phyloP scores from a whole-genome alignment of 2,329 filamentous ascomycete genomes.

The Fusarium penzigii region DNA sequence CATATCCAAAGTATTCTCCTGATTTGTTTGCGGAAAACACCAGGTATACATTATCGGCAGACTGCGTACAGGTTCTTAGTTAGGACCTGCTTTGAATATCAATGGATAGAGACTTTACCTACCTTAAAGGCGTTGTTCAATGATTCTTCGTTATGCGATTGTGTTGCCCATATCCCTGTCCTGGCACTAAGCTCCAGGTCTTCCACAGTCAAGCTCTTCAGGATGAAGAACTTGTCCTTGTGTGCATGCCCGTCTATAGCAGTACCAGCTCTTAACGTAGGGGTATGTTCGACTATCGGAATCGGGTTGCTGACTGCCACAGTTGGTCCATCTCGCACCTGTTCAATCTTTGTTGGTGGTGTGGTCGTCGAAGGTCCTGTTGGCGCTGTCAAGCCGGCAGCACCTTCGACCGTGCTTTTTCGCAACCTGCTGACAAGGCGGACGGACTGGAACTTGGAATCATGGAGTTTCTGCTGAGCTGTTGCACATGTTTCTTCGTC shows the following conservation, averaged over 20 bases:
- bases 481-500: conserved; percentile 73
- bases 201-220: conserved; percentile 90
- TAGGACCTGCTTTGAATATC: not conserved
- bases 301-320: conserved; percentile 3
- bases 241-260: conserved; percentile 23
- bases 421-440: conserved; percentile 83
- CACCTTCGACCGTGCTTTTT: conserved; percentile 51
- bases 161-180: conserved; percentile 91
- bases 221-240: conserved; percentile 82
- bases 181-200: conserved; percentile 86
- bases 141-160: conserved; percentile 85
- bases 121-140: conserved; percentile 85
- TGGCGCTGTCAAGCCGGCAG: conserved; percentile 50
- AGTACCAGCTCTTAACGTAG: not conserved
- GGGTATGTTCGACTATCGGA: conserved; percentile 6
- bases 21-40: conserved; percentile 98
- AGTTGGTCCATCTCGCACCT: conserved; percentile 8
- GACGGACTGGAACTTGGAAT: conserved; percentile 85
- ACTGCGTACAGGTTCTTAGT: conserved; percentile 46
- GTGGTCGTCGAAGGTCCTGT: conserved; percentile 54
- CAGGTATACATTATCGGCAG: conserved; percentile 80
- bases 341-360: conserved; percentile 19
- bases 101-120: conserved; percentile 26
- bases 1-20: conserved; percentile 95
- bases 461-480: conserved; percentile 83